Evolutionary conservation across 768 basidiomycete species (phyloP), one percentile per base, ranked within the genome.

Genomic region (Pholiota molesta): DNA sequence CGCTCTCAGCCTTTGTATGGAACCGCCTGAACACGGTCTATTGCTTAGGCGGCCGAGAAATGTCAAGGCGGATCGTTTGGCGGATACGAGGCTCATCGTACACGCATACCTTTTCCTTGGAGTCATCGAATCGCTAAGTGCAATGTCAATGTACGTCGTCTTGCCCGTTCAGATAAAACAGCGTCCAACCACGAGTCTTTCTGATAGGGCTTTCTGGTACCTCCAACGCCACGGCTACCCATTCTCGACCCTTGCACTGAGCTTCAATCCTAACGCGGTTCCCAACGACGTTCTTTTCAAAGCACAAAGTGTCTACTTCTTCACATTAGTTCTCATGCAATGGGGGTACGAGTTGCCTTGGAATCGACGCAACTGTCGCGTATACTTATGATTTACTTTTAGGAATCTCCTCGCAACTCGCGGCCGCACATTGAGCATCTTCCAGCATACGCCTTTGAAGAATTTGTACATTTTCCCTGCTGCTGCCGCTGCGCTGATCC

Each of bases 21-120:
- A 88, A 69, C 79, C 82, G 31, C 86, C 86, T n/a, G 87, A 89
- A 72, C 74, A 79, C 1, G 87, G 85, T 44, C 74, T 89, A 3
- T 73, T 89, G 29, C 70, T 75, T 5, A 79, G 86, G 28, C 82
- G 81, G 61, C 86, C 87, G 0, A 78, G 86, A 31, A 78, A 87
- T 61, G 77, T 79, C 21, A 81, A 83, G 67, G 85, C 75, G 42
- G 86, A 88, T 59, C 77, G 83, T 14, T 76, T 89, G 10, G 84
- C 81, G 5, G 77, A 87, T 65, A 75, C 77, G 74, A 80, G 76
- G 52, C 75, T 88, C 35, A 74, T 87, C 35, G 62, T 81, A 3
- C 87, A 88, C 11, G 85, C 86, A 0, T 88, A 88, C 68, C 74
- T 79, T 5, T 86, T 87, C 71, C 65, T 86, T n/a, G 82, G 82